Conservation (phyloP, 345 rosid species). For the Citrus trifoliata region DNA sequence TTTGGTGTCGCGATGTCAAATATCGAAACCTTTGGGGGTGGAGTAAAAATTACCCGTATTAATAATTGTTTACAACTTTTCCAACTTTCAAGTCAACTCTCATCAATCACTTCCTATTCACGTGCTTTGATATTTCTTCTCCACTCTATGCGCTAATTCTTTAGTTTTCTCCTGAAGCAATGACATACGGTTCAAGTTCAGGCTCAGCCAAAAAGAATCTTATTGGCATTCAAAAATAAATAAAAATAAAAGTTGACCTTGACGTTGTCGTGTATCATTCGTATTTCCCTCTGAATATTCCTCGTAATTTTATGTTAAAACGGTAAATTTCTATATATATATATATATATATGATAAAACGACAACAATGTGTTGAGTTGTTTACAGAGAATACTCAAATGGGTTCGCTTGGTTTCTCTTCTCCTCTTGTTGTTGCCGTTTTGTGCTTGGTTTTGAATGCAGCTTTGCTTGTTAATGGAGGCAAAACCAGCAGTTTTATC, state of each 20-base stretch:
- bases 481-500: conserved; percentile 58
- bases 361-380: background rate
- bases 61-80: no score
- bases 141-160: no score
- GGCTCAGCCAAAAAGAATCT: background rate
- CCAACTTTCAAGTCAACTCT: background rate
- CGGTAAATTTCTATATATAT: no score
- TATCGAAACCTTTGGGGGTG: no score
- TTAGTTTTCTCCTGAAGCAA: background rate
- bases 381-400: background rate
- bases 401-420: conserved; percentile 20
- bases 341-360: background rate
- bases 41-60: no score
- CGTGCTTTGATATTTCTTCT: no score
- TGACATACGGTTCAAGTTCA: background rate
- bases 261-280: background rate
- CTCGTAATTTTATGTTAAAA: background rate
- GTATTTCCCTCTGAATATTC: conserved; percentile 25
- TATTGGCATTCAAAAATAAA: background rate
- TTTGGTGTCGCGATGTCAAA: no score
- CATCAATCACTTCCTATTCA: background rate
- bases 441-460: conserved; percentile 38
- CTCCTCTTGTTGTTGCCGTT: conserved; percentile 19
- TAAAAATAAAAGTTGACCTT: conserved; percentile 4
- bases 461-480: conserved; percentile 54